Conservation (phyloP, 345 rosid species). For the Dipteronia dyeriana region DNA sequence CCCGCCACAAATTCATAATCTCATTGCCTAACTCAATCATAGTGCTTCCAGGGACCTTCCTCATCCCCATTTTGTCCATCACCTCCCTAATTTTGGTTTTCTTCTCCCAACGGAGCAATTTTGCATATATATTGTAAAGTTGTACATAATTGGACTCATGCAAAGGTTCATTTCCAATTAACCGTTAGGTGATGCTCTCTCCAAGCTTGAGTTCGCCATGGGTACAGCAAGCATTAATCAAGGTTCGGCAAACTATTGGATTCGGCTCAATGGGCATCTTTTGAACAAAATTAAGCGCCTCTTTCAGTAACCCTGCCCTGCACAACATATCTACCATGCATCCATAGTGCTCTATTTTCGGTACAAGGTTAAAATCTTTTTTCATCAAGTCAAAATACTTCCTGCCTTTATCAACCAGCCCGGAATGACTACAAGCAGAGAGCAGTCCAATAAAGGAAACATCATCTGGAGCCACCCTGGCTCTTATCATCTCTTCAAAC, state of each 20-base stretch:
- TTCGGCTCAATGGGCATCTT: constrained; percentile 56
- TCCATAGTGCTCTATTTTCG: constrained; percentile 52
- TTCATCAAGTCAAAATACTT: constrained; percentile 44
- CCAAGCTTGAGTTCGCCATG: constrained; percentile 49
- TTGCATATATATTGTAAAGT: constrained; percentile 50
- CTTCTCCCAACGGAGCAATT: constrained; percentile 51
- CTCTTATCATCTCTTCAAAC: constrained; percentile 49
- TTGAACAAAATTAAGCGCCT: constrained; percentile 45
- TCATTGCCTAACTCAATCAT: constrained; percentile 45
- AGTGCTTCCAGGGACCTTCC: constrained; percentile 51
- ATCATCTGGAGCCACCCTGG: constrained; percentile 47
- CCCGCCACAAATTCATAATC: constrained; percentile 59
- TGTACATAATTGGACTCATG: constrained; percentile 42
- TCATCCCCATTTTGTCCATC: constrained; percentile 44
- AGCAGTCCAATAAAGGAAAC: constrained; percentile 55
- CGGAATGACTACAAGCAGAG: constrained; percentile 52
- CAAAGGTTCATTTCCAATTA: constrained; percentile 44
- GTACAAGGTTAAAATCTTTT: constrained; percentile 42
- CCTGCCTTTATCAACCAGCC: constrained; percentile 47
- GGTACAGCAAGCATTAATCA: constrained; percentile 47
- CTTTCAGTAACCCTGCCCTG: constrained; percentile 47
- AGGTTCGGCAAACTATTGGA: constrained; percentile 45
- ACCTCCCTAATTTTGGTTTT: constrained; percentile 43
- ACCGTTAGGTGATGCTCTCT: constrained; percentile 39
- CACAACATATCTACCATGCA: constrained; percentile 56